Evolutionary conservation across 306 rosid genomes (phyloP).

Genomic region (Acacia melanoxylon): DNA sequence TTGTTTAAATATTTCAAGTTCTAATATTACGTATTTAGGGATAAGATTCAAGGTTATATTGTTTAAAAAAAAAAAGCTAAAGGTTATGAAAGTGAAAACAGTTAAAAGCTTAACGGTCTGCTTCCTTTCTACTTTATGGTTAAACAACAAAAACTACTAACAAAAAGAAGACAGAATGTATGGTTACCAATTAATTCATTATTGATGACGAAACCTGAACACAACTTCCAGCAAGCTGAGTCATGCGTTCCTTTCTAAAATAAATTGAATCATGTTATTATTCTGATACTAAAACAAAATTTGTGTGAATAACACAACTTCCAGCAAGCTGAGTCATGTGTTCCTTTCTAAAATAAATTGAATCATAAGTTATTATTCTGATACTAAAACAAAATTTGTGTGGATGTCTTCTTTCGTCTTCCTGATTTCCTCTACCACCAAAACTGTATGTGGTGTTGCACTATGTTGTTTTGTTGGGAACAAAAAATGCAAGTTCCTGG

Average conservation of each 20-base stretch:
- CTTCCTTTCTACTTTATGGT: not conserved
- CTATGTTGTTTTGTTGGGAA: constrained; percentile 14
- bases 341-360: not conserved
- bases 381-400: not conserved
- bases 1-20: not conserved
- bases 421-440: constrained; percentile 1
- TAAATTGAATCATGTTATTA: not conserved
- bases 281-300: not conserved
- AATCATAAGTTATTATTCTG: not conserved
- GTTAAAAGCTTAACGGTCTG: not conserved
- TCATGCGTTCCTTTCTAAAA: not conserved
- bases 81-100: not conserved
- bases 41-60: too few species aligned
- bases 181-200: not conserved
- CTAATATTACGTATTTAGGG: not conserved
- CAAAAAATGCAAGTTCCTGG: constrained; percentile 23
- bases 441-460: not conserved
- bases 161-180: not conserved
- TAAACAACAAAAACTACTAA: not conserved
- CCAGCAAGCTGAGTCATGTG: not conserved
- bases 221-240: not conserved
- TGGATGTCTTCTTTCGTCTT: not conserved
- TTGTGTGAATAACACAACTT: not conserved
- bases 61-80: too few species aligned
- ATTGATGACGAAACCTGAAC: not conserved